Evolutionary conservation across 495 filamentous ascomycete genomes (phyloP).

Genomic region (Penicillium pulvis): DNA sequence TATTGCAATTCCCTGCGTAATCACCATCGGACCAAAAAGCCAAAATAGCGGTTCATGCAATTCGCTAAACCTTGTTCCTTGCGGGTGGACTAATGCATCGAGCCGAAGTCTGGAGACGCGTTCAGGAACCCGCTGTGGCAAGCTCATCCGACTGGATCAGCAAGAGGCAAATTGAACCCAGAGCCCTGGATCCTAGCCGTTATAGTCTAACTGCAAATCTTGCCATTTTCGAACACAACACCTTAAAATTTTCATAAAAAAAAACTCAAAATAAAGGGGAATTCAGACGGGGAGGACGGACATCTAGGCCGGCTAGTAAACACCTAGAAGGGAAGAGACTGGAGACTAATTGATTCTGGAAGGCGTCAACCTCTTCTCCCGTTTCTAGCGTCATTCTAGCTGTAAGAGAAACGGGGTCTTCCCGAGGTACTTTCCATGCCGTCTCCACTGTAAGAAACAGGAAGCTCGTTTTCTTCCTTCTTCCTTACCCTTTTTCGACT

Average conservation of each 20-base stretch:
- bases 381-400: conserved; percentile 38
- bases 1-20: not conserved
- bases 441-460: conserved; percentile 13
- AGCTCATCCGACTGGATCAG: not conserved
- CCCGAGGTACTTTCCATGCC: conserved; percentile 18
- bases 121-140: conserved; percentile 26
- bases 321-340: no score
- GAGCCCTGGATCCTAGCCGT: conserved; percentile 22
- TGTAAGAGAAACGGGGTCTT: conserved; percentile 29
- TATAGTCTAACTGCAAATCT: not conserved
- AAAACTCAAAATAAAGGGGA: not conserved
- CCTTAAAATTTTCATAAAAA: no score
- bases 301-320: no score
- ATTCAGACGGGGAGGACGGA: not conserved
- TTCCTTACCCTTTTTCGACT: conserved; percentile 7
- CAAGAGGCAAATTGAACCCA: conserved; percentile 11
- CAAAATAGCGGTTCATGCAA: conserved; percentile 31
- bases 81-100: conserved; percentile 36
- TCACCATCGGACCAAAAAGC: not conserved
- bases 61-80: conserved; percentile 25
- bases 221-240: not conserved
- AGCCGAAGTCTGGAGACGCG: conserved; percentile 34
- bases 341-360: conserved; percentile 5
- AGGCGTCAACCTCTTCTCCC: conserved; percentile 16
- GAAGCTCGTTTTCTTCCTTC: conserved; percentile 23